Evolutionary conservation across 768 basidiomycete genomes (phyloP).

Genomic region (Mycena chlorophos): DNA sequence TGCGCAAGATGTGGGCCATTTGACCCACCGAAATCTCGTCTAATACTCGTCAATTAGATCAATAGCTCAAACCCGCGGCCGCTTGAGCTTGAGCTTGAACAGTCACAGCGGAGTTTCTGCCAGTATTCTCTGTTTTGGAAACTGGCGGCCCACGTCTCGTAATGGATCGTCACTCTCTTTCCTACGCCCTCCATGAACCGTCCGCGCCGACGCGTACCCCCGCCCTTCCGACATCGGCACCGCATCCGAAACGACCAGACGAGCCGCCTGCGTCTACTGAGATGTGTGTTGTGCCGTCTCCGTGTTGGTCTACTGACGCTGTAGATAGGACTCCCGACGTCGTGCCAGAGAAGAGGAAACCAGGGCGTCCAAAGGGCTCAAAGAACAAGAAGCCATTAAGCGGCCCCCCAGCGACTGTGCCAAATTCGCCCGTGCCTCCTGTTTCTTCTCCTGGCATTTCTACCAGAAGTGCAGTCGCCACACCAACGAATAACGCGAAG

Average conservation of each 20-base stretch:
- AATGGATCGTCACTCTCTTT: neutral
- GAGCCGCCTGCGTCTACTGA: no score
- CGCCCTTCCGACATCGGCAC: slow-evolving; percentile 8
- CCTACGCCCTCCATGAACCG: neutral
- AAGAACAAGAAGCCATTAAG: slow-evolving; percentile 55
- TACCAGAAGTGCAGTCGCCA: slow-evolving; percentile 33
- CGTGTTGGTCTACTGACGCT: neutral
- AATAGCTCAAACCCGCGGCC: no score
- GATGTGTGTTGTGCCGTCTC: slow-evolving; percentile 20
- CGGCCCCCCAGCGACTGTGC: neutral
- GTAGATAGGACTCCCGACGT: neutral
- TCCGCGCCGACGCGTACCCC: neutral
- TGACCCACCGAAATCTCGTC: no score
- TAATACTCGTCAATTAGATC: no score
- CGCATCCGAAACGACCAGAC: slow-evolving; percentile 31
- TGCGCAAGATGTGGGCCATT: no score
- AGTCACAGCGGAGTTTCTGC: no score
- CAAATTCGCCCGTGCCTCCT: neutral
- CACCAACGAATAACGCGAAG: no score
- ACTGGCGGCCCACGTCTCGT: no score
- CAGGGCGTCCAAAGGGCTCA: slow-evolving; percentile 78
- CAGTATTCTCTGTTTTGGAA: no score
- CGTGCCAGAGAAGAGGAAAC: slow-evolving; percentile 54
- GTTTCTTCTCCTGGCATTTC: slow-evolving; percentile 38
- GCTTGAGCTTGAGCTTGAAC: no score